Base-by-base conservation (phyloP, 163 green algal genomes). In the Scenedesmus sp. region DNA sequence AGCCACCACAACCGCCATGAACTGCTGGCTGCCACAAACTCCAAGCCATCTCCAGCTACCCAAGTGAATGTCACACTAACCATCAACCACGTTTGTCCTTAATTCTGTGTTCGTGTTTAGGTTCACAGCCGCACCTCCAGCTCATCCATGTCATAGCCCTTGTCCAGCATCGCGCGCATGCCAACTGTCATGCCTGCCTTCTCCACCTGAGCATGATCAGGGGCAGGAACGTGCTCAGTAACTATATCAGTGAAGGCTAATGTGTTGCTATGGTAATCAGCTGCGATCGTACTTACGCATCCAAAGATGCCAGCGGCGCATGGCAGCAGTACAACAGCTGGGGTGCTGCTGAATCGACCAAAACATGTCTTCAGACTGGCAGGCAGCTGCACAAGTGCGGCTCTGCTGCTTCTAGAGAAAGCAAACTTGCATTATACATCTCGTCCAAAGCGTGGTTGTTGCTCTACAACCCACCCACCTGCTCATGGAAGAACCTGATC, bases 401-500 rank as follows among this genome's bases (percentile, higher is more conserved):
- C 62, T 4, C 46, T 23, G 46, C 3, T 79, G 23, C 70, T 76
- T 16, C 66, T 79, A 52, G 23, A 23, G 46, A 79, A 79, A 79
- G 3, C 23, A 79, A 79, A 2, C 18, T 52, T 23, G 3, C 23
- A 15, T 52, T 46, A 13, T 52, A 5, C 3, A 79, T 52, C 5
- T 23, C 70, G 46, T n/a, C 6, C 70, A 79, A 4, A 7, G 23
- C 23, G 70, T 79, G 23, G 5, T 79, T 4, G 70, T 79, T 79
- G 70, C 70, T 79, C 10, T 79, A 6, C 70, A 79, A 23, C 70
- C 70, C 23, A 4, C 2, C 26, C 52, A 98, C 96, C 96, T 99
- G 96, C 16, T 99, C 97, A 34, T 95, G 94, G 92, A 99, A 98
- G 93, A 98, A 99, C 18, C 98, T 95, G 88, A 99, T 91, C 95